phyloP scores from a whole-genome alignment of 495 filamentous ascomycete genomes.

The Penicillium diatomitis region DNA sequence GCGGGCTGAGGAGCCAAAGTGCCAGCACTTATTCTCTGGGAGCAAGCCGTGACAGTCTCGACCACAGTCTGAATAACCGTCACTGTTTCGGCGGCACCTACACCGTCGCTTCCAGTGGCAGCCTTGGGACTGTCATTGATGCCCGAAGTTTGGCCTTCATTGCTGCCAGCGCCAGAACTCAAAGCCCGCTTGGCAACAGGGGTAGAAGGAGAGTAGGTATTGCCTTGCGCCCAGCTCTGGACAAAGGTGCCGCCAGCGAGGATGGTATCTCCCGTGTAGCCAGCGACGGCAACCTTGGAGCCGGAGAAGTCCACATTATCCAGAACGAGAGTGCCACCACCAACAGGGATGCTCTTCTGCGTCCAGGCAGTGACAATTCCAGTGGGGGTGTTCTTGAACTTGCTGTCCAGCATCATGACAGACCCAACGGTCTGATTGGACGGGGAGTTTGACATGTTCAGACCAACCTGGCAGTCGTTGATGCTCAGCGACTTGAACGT shows the following conservation, averaged over 20 bases:
- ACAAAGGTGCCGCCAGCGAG: constrained; percentile 64
- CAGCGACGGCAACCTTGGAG: constrained; percentile 44
- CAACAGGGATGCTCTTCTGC: constrained; percentile 46
- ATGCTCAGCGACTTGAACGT: constrained; percentile 73
- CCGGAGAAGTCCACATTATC: constrained; percentile 78
- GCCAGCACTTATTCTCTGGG: constrained; percentile 1
- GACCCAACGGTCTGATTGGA: constrained; percentile 65
- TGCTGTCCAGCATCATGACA: constrained; percentile 72
- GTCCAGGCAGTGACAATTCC: constrained; percentile 67
- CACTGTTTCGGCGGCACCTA: constrained; percentile 12
- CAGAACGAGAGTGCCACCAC: constrained; percentile 70
- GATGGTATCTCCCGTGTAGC: constrained; percentile 45
- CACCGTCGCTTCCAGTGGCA: neutral
- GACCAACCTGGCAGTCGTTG: constrained; percentile 68
- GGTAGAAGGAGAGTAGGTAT: constrained; percentile 45
- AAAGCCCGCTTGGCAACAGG: constrained; percentile 18
- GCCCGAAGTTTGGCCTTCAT: no score
- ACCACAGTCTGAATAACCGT: constrained; percentile 21
- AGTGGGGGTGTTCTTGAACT: constrained; percentile 59
- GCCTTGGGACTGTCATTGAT: neutral
- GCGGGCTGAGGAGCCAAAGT: constrained; percentile 6
- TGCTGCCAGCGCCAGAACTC: no score
- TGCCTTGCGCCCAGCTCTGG: constrained; percentile 65
- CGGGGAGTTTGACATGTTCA: constrained; percentile 68
- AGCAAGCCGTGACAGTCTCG: constrained; percentile 12